Percentiles rank a stretch among this genome's conserved stretches.
phyloP scores from a whole-genome alignment of 176 grass and related monocot genomes.

The barley (Hordeum vulgare) region DNA sequence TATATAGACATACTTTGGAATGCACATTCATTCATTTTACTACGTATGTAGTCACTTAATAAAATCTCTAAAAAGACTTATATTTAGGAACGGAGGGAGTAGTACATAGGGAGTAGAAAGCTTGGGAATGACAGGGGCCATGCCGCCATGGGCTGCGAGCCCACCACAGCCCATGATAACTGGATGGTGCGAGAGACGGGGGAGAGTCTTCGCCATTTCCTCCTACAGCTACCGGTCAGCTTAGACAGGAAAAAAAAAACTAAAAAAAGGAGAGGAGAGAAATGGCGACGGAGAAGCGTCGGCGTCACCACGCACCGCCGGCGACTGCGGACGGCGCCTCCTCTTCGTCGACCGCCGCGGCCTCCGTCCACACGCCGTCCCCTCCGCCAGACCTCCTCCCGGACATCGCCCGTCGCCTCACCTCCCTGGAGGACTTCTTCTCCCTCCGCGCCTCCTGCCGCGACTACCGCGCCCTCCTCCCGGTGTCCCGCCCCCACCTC shows the following conservation, averaged over 20 bases:
- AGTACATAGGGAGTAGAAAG: too few relatives aligned
- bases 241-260: neutral
- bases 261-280: neutral
- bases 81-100: too few relatives aligned
- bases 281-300: constrained; percentile 41
- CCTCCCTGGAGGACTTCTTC: constrained; percentile 60
- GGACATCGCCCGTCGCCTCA: constrained; percentile 40
- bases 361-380: constrained; percentile 14
- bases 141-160: too few relatives aligned
- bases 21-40: too few relatives aligned
- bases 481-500: constrained; percentile 27
- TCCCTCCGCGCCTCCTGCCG: constrained; percentile 46
- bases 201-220: neutral
- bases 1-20: too few relatives aligned
- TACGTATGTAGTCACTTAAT: too few relatives aligned
- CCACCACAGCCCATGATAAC: too few relatives aligned
- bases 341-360: neutral
- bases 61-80: too few relatives aligned
- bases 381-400: constrained; percentile 39
- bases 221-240: neutral
- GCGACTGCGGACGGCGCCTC: neutral
- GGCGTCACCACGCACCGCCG: constrained; percentile 8
- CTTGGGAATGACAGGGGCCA: too few relatives aligned
- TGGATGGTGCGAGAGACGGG: neutral
- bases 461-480: constrained; percentile 33